phyloP scores from a whole-genome alignment of 768 basidiomycete genomes.

The Coprinopsis strossmayeri region DNA sequence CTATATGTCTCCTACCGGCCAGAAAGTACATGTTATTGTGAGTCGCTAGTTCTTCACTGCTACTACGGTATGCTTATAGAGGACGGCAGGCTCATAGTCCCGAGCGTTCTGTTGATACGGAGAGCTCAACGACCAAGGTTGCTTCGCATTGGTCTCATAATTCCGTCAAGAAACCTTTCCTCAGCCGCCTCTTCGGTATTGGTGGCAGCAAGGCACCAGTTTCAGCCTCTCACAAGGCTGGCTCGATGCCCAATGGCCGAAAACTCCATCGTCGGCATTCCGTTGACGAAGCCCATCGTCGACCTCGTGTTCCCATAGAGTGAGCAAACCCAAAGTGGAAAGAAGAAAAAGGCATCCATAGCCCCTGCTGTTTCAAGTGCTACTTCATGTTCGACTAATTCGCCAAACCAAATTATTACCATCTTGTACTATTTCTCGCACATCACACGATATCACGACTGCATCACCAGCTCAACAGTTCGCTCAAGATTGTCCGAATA shows the following conservation, averaged over 20 bases:
- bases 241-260: conserved; percentile 21
- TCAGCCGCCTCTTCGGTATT: conserved; percentile 53
- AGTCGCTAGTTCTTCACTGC: too few relatives aligned
- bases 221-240: conserved; percentile 28
- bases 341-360: not conserved
- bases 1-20: conserved; percentile 68
- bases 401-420: not conserved
- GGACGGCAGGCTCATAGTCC: conserved; percentile 31
- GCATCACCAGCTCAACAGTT: too few relatives aligned
- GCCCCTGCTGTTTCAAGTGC: not conserved
- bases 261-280: conserved; percentile 48
- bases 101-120: conserved; percentile 48
- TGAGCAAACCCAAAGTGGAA: not conserved
- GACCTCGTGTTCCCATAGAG: not conserved
- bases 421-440: too few relatives aligned
- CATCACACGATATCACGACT: too few relatives aligned
- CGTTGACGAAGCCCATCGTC: conserved; percentile 25
- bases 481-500: too few relatives aligned
- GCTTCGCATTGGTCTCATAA: conserved; percentile 39
- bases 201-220: conserved; percentile 34
- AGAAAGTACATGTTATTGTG: conserved; percentile 71
- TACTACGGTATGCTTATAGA: too few relatives aligned
- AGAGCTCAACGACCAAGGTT: conserved; percentile 54
- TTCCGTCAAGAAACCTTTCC: conserved; percentile 47
- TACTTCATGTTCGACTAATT: not conserved